Percentiles rank a stretch among this genome's conserved stretches.
Evolutionary conservation across 805 yeast species (phyloP).

Genomic region (Kuraishia piskuri): DNA sequence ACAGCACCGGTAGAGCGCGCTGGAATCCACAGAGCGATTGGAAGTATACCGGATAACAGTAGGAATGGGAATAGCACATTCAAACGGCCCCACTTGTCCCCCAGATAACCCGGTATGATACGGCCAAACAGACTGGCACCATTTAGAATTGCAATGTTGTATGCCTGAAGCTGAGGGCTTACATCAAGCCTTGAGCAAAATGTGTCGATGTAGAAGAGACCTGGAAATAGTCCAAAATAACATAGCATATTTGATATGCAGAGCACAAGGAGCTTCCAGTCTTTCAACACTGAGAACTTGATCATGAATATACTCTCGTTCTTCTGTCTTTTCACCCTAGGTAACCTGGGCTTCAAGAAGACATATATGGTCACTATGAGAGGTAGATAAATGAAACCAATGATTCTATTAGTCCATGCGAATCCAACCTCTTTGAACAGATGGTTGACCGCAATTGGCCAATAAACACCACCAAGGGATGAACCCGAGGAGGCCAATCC

Average conservation of each 20-base stretch:
- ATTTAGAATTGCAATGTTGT: conserved; percentile 18
- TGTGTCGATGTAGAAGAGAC: conserved; percentile 13
- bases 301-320: not conserved
- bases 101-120: conserved; percentile 35
- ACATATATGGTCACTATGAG: conserved; percentile 20
- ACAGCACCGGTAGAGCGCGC: conserved; percentile 12
- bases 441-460: conserved; percentile 28
- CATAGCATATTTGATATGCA: conserved; percentile 3
- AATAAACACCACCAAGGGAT: conserved; percentile 42
- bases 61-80: conserved; percentile 26
- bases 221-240: conserved; percentile 26
- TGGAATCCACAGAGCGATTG: conserved; percentile 24
- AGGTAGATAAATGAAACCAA: conserved; percentile 17
- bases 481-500: conserved; percentile 42
- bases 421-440: conserved; percentile 24
- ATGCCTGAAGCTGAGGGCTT: not conserved
- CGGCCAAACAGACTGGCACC: conserved; percentile 42
- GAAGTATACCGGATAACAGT: conserved; percentile 19
- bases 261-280: conserved; percentile 7
- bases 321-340: conserved; percentile 14
- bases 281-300: conserved; percentile 8
- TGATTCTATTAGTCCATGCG: conserved; percentile 34
- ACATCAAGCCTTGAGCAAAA: conserved; percentile 6
- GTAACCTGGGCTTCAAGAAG: conserved; percentile 19
- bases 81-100: conserved; percentile 38